Evolutionary conservation across 768 basidiomycete genomes (phyloP), one percentile per base, ranked within the genome.

Genomic region (Dioszegia crocea): DNA sequence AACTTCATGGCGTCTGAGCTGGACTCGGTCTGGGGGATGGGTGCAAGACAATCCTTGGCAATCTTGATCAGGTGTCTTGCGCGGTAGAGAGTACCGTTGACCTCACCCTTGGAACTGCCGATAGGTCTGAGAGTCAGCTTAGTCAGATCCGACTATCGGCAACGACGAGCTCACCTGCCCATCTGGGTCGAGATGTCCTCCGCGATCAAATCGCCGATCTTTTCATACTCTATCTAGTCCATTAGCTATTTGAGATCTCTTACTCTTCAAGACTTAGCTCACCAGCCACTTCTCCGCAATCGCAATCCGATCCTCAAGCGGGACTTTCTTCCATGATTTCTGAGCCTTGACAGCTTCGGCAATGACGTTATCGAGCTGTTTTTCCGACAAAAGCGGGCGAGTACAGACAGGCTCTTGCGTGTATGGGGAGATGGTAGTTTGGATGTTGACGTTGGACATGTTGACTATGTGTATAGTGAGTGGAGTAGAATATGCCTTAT

Each of bases 351-450:
- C 79, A 4, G 88, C 82, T 21, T 80, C 78, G 9, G 77, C 70
- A 55, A 94, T 84, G 46, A 78, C 77, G n/a, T 48, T 75, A 69
- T 89, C 83, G 31, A 96, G 81, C 63, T 88, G 84, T 1, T 73
- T 62, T 33, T 81, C 74, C 1, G 80, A 78, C 3, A 88, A 86
- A 68, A 92, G 89, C 5, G 79, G 79, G 26, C 88, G 81, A 6
- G 83, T 85, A 21, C 86, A 83, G 56, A 83, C 81, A 4, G 86
- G 84, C 71, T 85, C 70, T 67, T 89, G 90, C 63, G 75, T 88
- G 74, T 90, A 88, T 10, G 92, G 92, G 14, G 79, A 84, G 70
- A 94, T 86, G 0, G 92, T 94, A 1, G 87, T 91, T 74, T 94
- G 92, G 55, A 78, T 75, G 38, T 70, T 65, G 41, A 61, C 62